phyloP scores from a whole-genome alignment of 2,329 filamentous ascomycete species.

The Elsinoe batatas region DNA sequence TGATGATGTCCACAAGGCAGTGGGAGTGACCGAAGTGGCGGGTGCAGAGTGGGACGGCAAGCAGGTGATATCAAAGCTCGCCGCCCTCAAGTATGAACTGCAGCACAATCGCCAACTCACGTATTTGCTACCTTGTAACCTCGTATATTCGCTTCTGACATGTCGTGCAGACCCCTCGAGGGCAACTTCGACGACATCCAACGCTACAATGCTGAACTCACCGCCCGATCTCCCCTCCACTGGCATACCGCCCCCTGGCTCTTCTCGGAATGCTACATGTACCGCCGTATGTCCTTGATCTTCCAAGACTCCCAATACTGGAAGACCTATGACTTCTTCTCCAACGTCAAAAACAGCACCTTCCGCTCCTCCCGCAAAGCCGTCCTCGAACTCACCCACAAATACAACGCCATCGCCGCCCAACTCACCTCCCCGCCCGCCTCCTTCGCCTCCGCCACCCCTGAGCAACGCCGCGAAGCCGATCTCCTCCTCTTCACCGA shows the following conservation, averaged over 20 bases:
- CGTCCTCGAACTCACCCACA: conserved; percentile 69
- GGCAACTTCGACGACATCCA: conserved; percentile 69
- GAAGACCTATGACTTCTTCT: conserved; percentile 84
- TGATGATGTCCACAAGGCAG: conserved; percentile 80
- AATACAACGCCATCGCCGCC: conserved; percentile 63
- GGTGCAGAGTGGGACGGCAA: conserved; percentile 72
- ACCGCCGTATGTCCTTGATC: conserved; percentile 68
- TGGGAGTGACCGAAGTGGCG: conserved; percentile 49
- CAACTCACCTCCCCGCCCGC: conserved; percentile 49
- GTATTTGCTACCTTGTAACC: conserved; percentile 38
- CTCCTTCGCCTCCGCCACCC: conserved; percentile 35
- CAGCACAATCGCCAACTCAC: conserved; percentile 75
- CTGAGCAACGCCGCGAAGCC: conserved; percentile 50
- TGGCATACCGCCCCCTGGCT: conserved; percentile 89
- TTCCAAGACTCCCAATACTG: conserved; percentile 72
- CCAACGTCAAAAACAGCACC: conserved; percentile 79
- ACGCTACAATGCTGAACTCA: conserved; percentile 77
- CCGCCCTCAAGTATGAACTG: conserved; percentile 83
- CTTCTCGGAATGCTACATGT: conserved; percentile 89
- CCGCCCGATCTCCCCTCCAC: conserved; percentile 58
- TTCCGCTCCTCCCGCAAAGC: conserved; percentile 87
- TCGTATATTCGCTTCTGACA: not conserved
- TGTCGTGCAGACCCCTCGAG: conserved; percentile 49
- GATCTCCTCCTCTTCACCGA: conserved; percentile 76
- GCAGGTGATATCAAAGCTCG: conserved; percentile 67